A percentile compares a stretch with the other conserved stretches of the same genome.
These are phyloP conservation scores for Vaccinium vitisidaea DNA, from an alignment of 148 eudicot species.

Conservation along the genomic window DNA sequence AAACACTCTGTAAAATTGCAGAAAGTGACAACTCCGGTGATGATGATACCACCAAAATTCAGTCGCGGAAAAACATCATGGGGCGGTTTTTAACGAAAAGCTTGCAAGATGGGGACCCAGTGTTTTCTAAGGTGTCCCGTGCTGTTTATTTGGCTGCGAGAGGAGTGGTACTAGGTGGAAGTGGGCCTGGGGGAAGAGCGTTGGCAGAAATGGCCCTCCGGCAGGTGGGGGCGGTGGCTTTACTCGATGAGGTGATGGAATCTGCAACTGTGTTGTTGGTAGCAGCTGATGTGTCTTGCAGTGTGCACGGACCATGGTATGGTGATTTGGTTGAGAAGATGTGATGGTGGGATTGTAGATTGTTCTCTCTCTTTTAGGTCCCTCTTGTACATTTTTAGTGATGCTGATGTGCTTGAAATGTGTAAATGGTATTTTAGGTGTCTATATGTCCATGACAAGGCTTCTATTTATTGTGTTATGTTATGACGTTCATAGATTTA, in stretches of 20 bases:
- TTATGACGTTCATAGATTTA: not conserved
- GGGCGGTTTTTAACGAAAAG: conserved; percentile 41
- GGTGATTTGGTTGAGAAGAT: conserved; percentile 23
- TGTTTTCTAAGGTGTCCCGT: conserved; percentile 43
- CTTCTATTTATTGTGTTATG: not conserved
- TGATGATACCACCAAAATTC: conserved; percentile 17
- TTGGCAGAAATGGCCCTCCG: conserved; percentile 38
- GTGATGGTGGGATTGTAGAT: conserved; percentile 14
- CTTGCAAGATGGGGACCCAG: conserved; percentile 51
- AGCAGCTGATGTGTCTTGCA: conserved; percentile 32
- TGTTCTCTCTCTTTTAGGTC: not conserved
- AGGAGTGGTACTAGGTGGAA: conserved; percentile 47
- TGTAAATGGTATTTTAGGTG: not conserved
- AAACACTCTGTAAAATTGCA: conserved; percentile 20
- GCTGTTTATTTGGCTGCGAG: conserved; percentile 50
- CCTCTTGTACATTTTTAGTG: not conserved
- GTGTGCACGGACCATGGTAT: conserved; percentile 52
- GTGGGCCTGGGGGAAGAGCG: conserved; percentile 30
- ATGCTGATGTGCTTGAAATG: not conserved
- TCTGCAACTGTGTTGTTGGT: conserved; percentile 31
- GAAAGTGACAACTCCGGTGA: conserved; percentile 19
- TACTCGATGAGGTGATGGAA: conserved; percentile 28
- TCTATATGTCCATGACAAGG: not conserved
- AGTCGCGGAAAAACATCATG: conserved; percentile 37
- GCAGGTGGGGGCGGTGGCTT: conserved; percentile 37